Conservation (phyloP, 805 yeast species). For the Clavispora fructus region DNA sequence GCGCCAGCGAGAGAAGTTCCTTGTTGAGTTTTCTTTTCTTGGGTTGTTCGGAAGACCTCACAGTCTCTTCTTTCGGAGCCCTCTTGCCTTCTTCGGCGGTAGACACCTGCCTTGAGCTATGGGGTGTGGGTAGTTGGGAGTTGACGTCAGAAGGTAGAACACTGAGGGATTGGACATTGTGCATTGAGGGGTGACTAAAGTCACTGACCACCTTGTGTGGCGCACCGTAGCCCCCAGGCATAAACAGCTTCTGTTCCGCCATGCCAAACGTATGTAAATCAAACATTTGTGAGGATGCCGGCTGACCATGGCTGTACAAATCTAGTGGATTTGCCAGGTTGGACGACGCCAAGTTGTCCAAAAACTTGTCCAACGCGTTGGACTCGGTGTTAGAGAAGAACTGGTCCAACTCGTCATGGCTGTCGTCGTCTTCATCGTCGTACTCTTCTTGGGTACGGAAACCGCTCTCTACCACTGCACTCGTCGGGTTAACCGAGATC, state of each 20-base stretch:
- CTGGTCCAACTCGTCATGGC: conserved; percentile 12
- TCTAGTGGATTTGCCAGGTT: conserved; percentile 26
- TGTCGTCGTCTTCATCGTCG: conserved; percentile 4
- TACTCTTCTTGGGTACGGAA: neutral
- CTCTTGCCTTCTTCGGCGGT: neutral
- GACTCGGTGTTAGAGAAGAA: conserved; percentile 16
- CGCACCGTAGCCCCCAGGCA: conserved; percentile 29
- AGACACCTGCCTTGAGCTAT: conserved; percentile 22
- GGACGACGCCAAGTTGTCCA: conserved; percentile 35
- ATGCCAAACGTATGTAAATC: conserved; percentile 28
- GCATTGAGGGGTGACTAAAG: conserved; percentile 23
- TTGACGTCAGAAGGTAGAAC: conserved; percentile 4
- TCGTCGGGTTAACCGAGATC: no score
- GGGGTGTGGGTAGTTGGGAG: conserved; percentile 29
- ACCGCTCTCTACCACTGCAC: no score
- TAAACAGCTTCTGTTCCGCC: conserved; percentile 18
- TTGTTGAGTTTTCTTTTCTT: conserved; percentile 31
- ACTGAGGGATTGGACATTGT: conserved; percentile 9
- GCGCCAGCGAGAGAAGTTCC: conserved; percentile 35
- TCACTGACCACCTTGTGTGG: conserved; percentile 24
- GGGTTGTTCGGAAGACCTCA: conserved; percentile 8
- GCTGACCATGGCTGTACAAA: conserved; percentile 18
- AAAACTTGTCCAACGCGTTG: conserved; percentile 30
- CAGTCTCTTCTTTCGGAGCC: neutral
- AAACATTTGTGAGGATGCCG: conserved; percentile 12